Evolutionary conservation across 306 rosid species (phyloP).

Genomic region (Cicer judaicum): DNA sequence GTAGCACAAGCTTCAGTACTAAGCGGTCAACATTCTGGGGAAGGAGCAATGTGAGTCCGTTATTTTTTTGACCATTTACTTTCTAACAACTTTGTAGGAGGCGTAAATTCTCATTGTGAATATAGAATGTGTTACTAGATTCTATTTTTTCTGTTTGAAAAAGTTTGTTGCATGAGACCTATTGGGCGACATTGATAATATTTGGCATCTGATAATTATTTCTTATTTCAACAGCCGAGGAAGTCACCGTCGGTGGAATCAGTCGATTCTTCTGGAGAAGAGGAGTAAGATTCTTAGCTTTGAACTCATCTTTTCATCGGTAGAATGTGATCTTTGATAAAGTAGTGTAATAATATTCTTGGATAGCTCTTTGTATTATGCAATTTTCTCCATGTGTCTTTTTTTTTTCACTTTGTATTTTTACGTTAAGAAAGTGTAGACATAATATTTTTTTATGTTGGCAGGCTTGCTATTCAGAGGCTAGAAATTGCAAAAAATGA

Average conservation of each 20-base stretch:
- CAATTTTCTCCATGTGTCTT: background rate
- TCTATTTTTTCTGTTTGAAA: constrained; percentile 11
- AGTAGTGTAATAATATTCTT: background rate
- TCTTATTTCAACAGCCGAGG: constrained; percentile 70
- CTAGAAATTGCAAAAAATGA: constrained; percentile 93
- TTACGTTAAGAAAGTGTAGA: background rate
- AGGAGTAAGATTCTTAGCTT: constrained; percentile 75
- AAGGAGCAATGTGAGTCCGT: constrained; percentile 84
- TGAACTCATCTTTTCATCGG: constrained; percentile 22
- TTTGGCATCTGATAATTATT: constrained; percentile 43
- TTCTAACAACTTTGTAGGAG: constrained; percentile 12
- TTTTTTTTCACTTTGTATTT: background rate
- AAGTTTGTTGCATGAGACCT: background rate
- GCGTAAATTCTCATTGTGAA: background rate
- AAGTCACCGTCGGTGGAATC: constrained; percentile 94
- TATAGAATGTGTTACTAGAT: constrained; percentile 22
- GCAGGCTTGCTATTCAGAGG: constrained; percentile 95
- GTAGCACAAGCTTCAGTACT: constrained; percentile 59
- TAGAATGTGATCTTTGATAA: constrained; percentile 30
- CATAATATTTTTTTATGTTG: constrained; percentile 24
- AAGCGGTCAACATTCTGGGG: constrained; percentile 96
- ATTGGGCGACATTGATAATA: background rate
- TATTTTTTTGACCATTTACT: constrained; percentile 28
- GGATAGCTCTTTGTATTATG: constrained; percentile 4
- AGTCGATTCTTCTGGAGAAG: constrained; percentile 97